Evolutionary conservation across 495 filamentous ascomycete genomes (phyloP), one percentile per base, ranked within the genome.

Genomic region (Penicillium odoratum): DNA sequence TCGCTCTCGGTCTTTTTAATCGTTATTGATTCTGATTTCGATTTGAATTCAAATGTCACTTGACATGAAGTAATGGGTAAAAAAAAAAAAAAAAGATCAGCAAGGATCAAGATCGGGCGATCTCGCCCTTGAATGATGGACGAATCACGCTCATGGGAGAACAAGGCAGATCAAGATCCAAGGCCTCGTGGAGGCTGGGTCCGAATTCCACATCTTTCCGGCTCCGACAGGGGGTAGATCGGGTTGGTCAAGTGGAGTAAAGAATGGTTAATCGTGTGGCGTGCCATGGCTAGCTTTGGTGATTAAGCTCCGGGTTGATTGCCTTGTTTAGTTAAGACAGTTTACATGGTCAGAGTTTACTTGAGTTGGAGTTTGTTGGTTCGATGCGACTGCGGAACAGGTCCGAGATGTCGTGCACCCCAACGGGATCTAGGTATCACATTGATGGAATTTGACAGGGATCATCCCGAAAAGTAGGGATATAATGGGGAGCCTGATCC

Each of bases 61-160:
- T 21, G 2, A 36, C 11, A 36, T 36, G 33, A 4, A 36, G 33
- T 36, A 9, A 11, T 13, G 1, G 1, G 1, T 11, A 36, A 36
- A 36, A 36, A 40, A 40, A 3, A 40, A 40, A 40, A 40, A 40
- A 15, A 40, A 40, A 15, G 38, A 40, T 9, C 33, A 36, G 25
- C 47, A 49, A n/a, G 48, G 30, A 50, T 8, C 44, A 7, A 10
- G 44, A 29, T 47, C 21, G 6, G 44, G 13, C 25, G 54, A 55
- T 60, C 51, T 42, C 31, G 34, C 54, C 59, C 59, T 54, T 53
- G 53, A 54, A 49, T 53, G 59, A 61, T 30, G 59, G 50, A 36
- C 55, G 50, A 57, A 54, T 48, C 53, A 60, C 5, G 51, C 29
- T 21, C 21, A 21, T 21, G 21, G 7, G 18, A 11, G 16, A 43